Conservation (phyloP, 1,284 basidiomycete genomes). For the Sparassis latifolia region DNA sequence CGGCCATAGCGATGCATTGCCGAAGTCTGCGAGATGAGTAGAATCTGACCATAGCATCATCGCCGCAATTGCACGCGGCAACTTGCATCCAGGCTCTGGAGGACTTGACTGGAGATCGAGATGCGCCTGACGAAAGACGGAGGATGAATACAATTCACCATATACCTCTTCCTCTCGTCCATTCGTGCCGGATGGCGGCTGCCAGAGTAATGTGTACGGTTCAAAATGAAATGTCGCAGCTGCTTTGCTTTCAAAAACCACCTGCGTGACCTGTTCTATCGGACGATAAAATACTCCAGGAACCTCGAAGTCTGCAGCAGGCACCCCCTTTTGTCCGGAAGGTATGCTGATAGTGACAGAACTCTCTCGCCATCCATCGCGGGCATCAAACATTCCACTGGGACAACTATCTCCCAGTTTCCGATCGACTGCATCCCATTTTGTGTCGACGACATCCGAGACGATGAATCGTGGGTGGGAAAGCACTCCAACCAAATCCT, state of each 20-base stretch:
- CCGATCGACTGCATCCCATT: too few species aligned
- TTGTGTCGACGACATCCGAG: too few species aligned
- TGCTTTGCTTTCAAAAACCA: constrained; percentile 5
- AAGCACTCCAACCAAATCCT: too few species aligned
- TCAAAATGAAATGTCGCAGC: too few species aligned
- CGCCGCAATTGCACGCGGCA: constrained; percentile 11
- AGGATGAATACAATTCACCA: constrained; percentile 13
- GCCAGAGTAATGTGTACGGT: too few species aligned
- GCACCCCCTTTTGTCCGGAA: constrained; percentile 7
- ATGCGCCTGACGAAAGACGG: constrained; percentile 10
- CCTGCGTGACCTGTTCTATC: neutral
- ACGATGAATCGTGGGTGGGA: too few species aligned
- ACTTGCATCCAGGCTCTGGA: constrained; percentile 6
- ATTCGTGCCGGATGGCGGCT: too few species aligned
- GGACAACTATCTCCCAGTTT: too few species aligned
- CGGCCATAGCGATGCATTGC: constrained; percentile 9
- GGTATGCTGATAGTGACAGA: constrained; percentile 17
- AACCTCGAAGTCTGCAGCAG: constrained; percentile 5
- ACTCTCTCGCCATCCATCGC: constrained; percentile 7
- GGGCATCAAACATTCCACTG: too few species aligned
- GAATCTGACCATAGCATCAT: constrained; percentile 18
- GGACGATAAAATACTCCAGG: constrained; percentile 7
- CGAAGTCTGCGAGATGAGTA: constrained; percentile 16
- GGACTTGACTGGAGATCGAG: constrained; percentile 7
- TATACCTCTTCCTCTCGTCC: too few species aligned